Evolutionary conservation across 2,329 filamentous ascomycete species (phyloP), one percentile per base, ranked within the genome.

Genomic region (Neonectria coccinea): DNA sequence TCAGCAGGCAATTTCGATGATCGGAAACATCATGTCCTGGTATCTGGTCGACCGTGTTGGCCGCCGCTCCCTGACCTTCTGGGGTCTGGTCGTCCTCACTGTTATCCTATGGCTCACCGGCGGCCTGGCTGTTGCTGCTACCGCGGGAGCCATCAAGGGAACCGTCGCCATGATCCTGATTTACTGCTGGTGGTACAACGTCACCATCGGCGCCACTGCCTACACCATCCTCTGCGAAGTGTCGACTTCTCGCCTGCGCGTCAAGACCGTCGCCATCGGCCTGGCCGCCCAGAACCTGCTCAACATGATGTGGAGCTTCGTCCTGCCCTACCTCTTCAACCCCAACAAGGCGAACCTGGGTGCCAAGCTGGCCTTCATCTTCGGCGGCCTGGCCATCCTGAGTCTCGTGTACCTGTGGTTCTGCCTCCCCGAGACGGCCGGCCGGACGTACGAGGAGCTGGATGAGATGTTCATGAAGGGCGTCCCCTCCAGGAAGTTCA

Each of bases 21-120:
- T 78, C 5, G 81, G 81, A 22, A 82, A 81, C 56, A 66, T 82
- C 56, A 77, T 78, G 67, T 79, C 80, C 0, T 80, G 77, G 72
- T 78, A 72, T 45, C 66, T 81, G 4, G 70, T 82, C 36, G 79
- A 81, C 55, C 70, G 73, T 2, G 62, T 80, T 14, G 80, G 81
- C 14, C 77, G 80, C 4, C 73, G 76, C 9, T 66, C 67, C 39
- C 67, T 82, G 16, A 80, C 78, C 14, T 63, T 81, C 47, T 80
- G 74, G 39, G 79, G 80, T 67, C 6, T 64, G 70, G 45, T 67
- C 3, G 11, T 55, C 14, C 67, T 82, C 10, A 80, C 78, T 2
- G 65, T 75, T 11, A 72, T 83, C 31, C 73, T 82, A n/a, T 73
- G 74, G 59, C 56, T 81, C 39, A 78, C 74, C 8, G 80, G 79